These are phyloP conservation scores for Haplographium delicatum DNA, from an alignment of 495 filamentous ascomycete species.

Conservation along the genomic window DNA sequence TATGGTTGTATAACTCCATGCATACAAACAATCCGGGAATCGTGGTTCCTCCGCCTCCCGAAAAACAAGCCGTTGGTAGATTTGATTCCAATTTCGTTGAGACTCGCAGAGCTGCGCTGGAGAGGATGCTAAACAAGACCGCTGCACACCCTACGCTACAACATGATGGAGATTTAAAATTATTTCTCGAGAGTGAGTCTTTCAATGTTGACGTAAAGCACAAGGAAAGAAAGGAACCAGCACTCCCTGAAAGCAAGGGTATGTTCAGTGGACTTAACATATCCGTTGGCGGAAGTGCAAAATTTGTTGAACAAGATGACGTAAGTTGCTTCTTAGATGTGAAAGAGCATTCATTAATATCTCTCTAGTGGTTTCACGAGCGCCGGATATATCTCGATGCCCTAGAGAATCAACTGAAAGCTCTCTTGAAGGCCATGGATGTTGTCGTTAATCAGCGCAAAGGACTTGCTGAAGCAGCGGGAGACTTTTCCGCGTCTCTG, in stretches of 20 bases:
- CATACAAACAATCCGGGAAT: conserved; percentile 93
- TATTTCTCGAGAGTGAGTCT: conserved; percentile 92
- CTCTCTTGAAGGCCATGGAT: conserved; percentile 88
- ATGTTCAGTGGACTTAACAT: conserved; percentile 83
- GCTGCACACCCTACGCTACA: conserved; percentile 86
- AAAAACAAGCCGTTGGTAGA: conserved; percentile 94
- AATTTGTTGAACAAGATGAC: conserved; percentile 98
- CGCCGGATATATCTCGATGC: conserved; percentile 91
- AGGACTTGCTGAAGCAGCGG: conserved; percentile 84
- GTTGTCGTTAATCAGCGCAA: conserved; percentile 86
- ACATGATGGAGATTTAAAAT: conserved; percentile 87
- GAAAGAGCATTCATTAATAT: conserved; percentile 3
- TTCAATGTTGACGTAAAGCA: conserved; percentile 97
- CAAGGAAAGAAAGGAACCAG: conserved; percentile 87
- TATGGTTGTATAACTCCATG: conserved; percentile 93
- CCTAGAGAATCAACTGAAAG: conserved; percentile 90
- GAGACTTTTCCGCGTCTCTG: conserved; percentile 87
- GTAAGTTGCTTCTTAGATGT: conserved; percentile 44
- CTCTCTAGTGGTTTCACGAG: conserved; percentile 87
- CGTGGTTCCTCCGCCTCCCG: conserved; percentile 91
- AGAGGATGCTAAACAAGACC: conserved; percentile 96
- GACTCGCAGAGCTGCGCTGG: conserved; percentile 78
- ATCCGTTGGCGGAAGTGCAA: conserved; percentile 63
- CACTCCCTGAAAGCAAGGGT: conserved; percentile 84
- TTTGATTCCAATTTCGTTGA: conserved; percentile 98